Evolutionary conservation across 176 grass and related monocot species (phyloP).

Genomic region (Avena atlantica): DNA sequence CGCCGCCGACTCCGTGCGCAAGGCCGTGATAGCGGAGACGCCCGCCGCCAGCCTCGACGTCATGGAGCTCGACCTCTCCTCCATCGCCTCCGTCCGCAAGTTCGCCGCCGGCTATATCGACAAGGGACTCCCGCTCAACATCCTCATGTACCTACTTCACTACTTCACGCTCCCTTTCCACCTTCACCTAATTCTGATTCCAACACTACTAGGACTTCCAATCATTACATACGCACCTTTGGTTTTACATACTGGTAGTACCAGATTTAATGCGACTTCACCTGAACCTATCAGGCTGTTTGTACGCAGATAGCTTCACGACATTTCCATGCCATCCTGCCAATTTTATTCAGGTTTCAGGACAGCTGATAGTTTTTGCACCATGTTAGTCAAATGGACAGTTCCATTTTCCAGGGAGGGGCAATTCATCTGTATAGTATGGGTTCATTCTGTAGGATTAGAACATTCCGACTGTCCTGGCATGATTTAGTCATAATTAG

Average conservation of each 20-base stretch:
- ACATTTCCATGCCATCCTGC: neutral
- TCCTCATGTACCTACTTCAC: constrained; percentile 74
- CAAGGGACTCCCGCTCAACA: constrained; percentile 73
- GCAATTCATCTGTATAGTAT: neutral
- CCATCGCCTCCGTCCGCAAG: constrained; percentile 67
- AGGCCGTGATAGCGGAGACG: constrained; percentile 52
- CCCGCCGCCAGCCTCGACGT: constrained; percentile 64
- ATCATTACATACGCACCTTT: neutral
- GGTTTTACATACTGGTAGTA: neutral
- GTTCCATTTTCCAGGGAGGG: constrained; percentile 3
- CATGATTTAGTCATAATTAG: neutral
- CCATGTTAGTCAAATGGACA: neutral
- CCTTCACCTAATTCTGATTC: too few species aligned
- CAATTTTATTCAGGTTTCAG: neutral
- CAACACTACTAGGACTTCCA: neutral
- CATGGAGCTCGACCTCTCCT: constrained; percentile 88
- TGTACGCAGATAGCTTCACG: neutral
- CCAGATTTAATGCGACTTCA: neutral
- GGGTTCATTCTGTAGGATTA: neutral
- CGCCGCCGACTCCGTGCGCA: constrained; percentile 51
- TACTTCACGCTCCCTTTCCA: too few species aligned
- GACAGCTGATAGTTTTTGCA: neutral
- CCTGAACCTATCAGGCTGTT: neutral
- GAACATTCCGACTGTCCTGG: too few species aligned
- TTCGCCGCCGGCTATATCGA: constrained; percentile 69